Evolutionary conservation across 2,329 filamentous ascomycete species (phyloP).

Genomic region (Neonectria coccinea): DNA sequence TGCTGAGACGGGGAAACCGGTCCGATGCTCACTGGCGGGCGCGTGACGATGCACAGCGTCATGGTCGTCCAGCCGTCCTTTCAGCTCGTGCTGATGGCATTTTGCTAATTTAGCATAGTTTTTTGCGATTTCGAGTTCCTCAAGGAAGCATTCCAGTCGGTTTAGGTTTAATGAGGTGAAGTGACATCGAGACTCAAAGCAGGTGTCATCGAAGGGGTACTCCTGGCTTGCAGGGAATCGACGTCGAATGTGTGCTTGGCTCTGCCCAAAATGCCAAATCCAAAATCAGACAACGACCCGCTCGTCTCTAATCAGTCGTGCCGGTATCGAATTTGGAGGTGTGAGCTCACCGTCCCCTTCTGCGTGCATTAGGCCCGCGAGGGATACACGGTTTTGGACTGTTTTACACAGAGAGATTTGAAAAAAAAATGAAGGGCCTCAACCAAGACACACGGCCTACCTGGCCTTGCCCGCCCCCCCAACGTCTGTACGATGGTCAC

Average conservation of each 20-base stretch:
- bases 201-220: conserved; percentile 28
- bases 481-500: conserved; percentile 40
- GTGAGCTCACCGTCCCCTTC: conserved; percentile 27
- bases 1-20: background rate
- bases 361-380: conserved; percentile 3
- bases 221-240: conserved; percentile 35
- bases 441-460: conserved; percentile 29
- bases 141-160: background rate
- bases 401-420: conserved; percentile 26
- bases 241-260: conserved; percentile 33
- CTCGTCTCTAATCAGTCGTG: conserved; percentile 37
- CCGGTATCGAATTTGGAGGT: conserved; percentile 38
- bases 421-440: conserved; percentile 29
- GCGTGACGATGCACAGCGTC: conserved; percentile 5
- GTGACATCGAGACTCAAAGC: conserved; percentile 29
- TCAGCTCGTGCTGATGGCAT: background rate
- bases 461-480: conserved; percentile 17
- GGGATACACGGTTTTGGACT: conserved; percentile 17
- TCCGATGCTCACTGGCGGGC: conserved; percentile 8
- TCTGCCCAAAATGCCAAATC: conserved; percentile 34
- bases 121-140: conserved; percentile 8
- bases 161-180: conserved; percentile 41
- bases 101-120: conserved; percentile 11
- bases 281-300: conserved; percentile 31
- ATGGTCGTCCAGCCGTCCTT: conserved; percentile 7